Conservation (phyloP, 371 early-diverging fungal species). For the Mortierella sp. region DNA sequence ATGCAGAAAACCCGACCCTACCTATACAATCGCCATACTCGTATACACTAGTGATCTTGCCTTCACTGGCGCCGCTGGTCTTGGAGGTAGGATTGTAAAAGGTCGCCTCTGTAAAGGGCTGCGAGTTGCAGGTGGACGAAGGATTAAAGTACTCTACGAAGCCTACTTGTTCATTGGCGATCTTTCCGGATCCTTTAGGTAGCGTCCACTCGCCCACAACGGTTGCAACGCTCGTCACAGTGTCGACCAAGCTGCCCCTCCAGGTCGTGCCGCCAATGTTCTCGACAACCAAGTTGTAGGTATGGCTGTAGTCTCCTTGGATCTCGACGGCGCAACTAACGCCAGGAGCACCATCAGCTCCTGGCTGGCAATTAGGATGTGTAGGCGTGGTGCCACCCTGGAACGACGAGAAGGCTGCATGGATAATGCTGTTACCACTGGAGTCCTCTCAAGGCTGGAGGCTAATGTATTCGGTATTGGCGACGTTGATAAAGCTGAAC, state of each 20-base stretch:
- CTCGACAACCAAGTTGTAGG: slow-evolving; percentile 22
- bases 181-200: slow-evolving; percentile 18
- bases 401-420: slow-evolving; percentile 34
- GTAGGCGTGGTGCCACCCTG: slow-evolving; percentile 22
- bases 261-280: slow-evolving; percentile 25
- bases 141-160: slow-evolving; percentile 31
- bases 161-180: slow-evolving; percentile 25
- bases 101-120: slow-evolving; percentile 25
- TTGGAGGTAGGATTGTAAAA: slow-evolving; percentile 32
- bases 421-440: slow-evolving; percentile 23
- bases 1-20: slow-evolving; percentile 10
- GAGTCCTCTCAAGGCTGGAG: slow-evolving; percentile 24
- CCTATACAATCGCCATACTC: slow-evolving; percentile 27
- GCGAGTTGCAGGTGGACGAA: slow-evolving; percentile 16
- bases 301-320: slow-evolving; percentile 22
- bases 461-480: slow-evolving; percentile 16
- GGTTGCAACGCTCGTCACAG: slow-evolving; percentile 10
- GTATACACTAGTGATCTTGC: slow-evolving; percentile 16
- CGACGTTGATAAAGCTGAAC: slow-evolving; percentile 23
- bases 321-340: slow-evolving; percentile 35
- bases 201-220: slow-evolving; percentile 34
- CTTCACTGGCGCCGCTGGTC: slow-evolving; percentile 19
- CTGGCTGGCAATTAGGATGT: slow-evolving; percentile 22
- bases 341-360: slow-evolving; percentile 29
- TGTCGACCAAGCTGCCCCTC: slow-evolving; percentile 32